phyloP scores from a whole-genome alignment of 208 protist genomes.

The Acanthamoeba healyi region DNA sequence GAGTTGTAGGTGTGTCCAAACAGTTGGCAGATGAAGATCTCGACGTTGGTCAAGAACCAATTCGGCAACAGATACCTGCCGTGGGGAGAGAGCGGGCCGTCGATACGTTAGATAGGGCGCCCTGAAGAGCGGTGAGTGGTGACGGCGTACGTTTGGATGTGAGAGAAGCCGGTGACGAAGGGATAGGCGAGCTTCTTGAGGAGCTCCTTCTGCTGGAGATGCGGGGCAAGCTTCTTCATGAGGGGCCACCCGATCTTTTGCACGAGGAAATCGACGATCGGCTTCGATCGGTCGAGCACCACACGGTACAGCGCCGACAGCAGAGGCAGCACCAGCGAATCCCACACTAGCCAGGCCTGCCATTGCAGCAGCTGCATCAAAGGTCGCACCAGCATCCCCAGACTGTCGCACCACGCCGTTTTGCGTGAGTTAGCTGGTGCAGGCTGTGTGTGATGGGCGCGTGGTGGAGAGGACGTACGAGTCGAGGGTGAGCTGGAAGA shows the following conservation, averaged over 20 bases:
- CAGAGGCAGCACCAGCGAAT: constrained; percentile 5
- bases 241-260: constrained; percentile 19
- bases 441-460: neutral
- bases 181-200: constrained; percentile 67
- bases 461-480: neutral
- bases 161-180: constrained; percentile 60
- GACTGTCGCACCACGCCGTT: neutral
- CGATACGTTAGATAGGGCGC: no score
- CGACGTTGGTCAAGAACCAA: constrained; percentile 24
- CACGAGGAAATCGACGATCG: constrained; percentile 2
- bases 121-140: no score
- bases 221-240: neutral
- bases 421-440: neutral
- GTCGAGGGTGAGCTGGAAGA: constrained; percentile 40
- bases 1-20: constrained; percentile 64
- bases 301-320: constrained; percentile 12
- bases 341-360: constrained; percentile 8
- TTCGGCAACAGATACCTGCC: neutral
- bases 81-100: neutral
- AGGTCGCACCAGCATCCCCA: constrained; percentile 6
- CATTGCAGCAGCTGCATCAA: constrained; percentile 1
- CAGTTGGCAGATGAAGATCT: constrained; percentile 65
- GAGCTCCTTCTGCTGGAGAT: constrained; percentile 51
- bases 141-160: constrained; percentile 51
- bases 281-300: neutral